Base-by-base conservation (phyloP, 768 basidiomycete genomes). In the Pleurotus salmoneostramineus region DNA sequence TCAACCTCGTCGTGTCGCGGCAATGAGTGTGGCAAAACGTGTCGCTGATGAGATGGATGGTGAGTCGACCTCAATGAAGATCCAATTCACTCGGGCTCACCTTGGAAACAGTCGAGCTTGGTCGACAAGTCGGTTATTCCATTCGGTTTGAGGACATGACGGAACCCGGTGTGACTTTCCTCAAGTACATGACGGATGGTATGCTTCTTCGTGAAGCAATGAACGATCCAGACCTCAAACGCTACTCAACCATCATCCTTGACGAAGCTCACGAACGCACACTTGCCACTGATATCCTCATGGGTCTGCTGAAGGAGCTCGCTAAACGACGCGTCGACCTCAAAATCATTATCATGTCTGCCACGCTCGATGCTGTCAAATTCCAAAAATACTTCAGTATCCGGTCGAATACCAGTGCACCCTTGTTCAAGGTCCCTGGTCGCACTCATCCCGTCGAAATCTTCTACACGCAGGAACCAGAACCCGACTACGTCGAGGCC, bases 171-270 rank as follows among this genome's bases (percentile, higher is more conserved):
- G 90, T 88, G 34, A 98, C 97, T 0, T 97, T 99, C 73, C 79
- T 99, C 62, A 98, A 97, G 70, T 98, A 99, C 77, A 97, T 98
- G 95, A 99, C 97, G 12, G 97, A 99, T 65, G 97, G 96, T 83
- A 97, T 98, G 95, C 86, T 93, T 56, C 83, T 96, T n/a, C 87
- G 95, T 15, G 95, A 97, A 75, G 95, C 94, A 4, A 99, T 98
- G 95, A 93, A 95, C 72, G 96, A 98, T 72, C 90, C 93, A 6
- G 81, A 84, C 15, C 83, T 98, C 40, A 77, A 81, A 31, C 85
- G 95, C 3, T 99, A 99, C 71, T 96, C 93, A 15, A 98, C 96
- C 17, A 95, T 99, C 73, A 98, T 99, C 65, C 84, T 98, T 57
- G 97, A 99, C 70, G 97, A 99, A 75, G 97, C 94, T 4, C 97